These are phyloP conservation scores for Rubia yunnanensis DNA, from an alignment of 257 asterid species.

Conservation along the genomic window DNA sequence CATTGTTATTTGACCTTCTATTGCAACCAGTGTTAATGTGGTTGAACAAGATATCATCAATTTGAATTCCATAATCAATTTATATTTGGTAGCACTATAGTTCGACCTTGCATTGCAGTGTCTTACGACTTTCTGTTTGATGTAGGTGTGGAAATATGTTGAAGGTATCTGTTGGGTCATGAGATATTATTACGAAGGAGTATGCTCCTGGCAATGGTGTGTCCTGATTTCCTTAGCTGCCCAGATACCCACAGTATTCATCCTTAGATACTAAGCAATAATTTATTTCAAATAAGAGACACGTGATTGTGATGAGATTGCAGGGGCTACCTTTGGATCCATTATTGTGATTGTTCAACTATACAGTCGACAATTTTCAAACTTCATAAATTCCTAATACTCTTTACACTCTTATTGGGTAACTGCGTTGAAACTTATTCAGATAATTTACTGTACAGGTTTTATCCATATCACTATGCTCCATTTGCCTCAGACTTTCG, in stretches of 20 bases:
- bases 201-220: conserved; percentile 74
- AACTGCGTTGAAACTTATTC: neutral
- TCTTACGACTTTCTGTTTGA: conserved; percentile 17
- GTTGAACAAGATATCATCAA: neutral
- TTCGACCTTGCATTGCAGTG: neutral
- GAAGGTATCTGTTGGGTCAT: conserved; percentile 77
- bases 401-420: neutral
- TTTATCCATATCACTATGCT: conserved; percentile 62
- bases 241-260: neutral
- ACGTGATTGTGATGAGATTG: neutral
- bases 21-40: neutral
- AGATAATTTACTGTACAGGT: conserved; percentile 29
- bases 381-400: neutral
- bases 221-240: conserved; percentile 14
- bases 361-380: neutral
- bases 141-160: conserved; percentile 49
- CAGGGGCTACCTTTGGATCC: neutral
- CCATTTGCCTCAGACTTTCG: conserved; percentile 64
- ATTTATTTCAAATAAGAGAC: neutral
- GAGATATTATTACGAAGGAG: conserved; percentile 69
- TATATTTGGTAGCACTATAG: neutral
- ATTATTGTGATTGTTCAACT: neutral
- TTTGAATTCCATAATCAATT: neutral
- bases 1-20: neutral
- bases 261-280: neutral